phyloP scores from a whole-genome alignment of 495 filamentous ascomycete genomes.

The Daldinia vernicosa region DNA sequence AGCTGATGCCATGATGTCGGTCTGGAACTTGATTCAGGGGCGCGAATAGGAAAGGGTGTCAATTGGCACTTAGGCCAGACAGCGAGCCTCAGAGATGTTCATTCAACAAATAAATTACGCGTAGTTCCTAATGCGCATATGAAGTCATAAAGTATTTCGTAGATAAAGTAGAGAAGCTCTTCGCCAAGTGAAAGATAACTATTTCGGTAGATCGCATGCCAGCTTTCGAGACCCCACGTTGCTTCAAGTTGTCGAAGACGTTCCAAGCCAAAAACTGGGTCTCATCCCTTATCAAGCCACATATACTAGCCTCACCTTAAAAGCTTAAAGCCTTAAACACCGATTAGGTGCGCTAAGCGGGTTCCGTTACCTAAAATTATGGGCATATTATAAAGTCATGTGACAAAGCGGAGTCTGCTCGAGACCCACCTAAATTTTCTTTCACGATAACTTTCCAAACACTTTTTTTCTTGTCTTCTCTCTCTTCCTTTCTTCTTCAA shows the following conservation, averaged over 20 bases:
- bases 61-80: constrained; percentile 44
- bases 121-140: constrained; percentile 10
- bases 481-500: constrained; percentile 62
- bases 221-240: constrained; percentile 44
- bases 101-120: constrained; percentile 25
- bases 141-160: constrained; percentile 1
- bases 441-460: constrained; percentile 23
- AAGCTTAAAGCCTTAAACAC: background rate
- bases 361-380: background rate
- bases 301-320: constrained; percentile 9
- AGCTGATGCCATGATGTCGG: constrained; percentile 86
- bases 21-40: constrained; percentile 32
- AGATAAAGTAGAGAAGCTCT: constrained; percentile 1
- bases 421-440: constrained; percentile 40
- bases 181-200: constrained; percentile 20
- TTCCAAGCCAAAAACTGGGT: background rate
- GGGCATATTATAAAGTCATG: constrained; percentile 6
- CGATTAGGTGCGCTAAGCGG: background rate
- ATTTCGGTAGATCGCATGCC: constrained; percentile 31
- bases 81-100: constrained; percentile 21
- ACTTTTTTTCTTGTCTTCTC: background rate
- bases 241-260: constrained; percentile 26
- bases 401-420: constrained; percentile 12
- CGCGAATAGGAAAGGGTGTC: constrained; percentile 24
- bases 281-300: constrained; percentile 36